Conservation (phyloP, 1,139 yeast genomes). For the Nakaseomyces nivariensis region DNA sequence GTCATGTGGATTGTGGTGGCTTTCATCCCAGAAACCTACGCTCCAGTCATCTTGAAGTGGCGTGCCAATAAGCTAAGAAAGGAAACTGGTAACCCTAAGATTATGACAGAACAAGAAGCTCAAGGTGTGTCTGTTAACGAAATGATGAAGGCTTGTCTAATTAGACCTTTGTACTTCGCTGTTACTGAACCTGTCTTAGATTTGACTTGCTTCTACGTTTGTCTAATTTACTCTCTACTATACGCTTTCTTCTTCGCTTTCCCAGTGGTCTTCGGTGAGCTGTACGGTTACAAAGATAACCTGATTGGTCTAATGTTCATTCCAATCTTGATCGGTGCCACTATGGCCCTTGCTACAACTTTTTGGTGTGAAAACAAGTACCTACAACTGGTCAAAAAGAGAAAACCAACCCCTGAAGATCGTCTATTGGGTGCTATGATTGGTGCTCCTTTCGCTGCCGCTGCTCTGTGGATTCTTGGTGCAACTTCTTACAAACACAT, state of each 20-base stretch:
- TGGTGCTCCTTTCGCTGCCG: conserved; percentile 84
- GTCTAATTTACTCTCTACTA: conserved; percentile 73
- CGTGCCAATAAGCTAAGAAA: conserved; percentile 63
- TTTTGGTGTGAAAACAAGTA: conserved; percentile 61
- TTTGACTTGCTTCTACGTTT: conserved; percentile 74
- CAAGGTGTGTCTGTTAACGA: conserved; percentile 57
- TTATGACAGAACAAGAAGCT: conserved; percentile 90
- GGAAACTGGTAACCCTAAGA: conserved; percentile 70
- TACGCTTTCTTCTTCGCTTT: conserved; percentile 91
- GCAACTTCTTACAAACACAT: conserved; percentile 74
- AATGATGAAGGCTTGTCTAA: conserved; percentile 53
- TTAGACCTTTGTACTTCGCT: conserved; percentile 67
- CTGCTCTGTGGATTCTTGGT: conserved; percentile 78
- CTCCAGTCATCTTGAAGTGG: conserved; percentile 71
- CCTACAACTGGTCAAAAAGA: conserved; percentile 39
- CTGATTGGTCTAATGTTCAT: conserved; percentile 73
- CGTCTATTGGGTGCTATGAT: conserved; percentile 80
- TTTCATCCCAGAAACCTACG: conserved; percentile 77
- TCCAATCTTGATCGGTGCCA: conserved; percentile 82
- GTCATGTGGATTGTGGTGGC: conserved; percentile 59
- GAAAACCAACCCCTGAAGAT: conserved; percentile 79
- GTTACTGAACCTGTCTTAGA: conserved; percentile 77
- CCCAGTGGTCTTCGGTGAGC: conserved; percentile 60
- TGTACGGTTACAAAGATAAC: conserved; percentile 60
- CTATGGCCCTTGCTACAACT: conserved; percentile 59